Conservation (phyloP, 1,139 yeast genomes). For the Arxiozyma bovina region DNA sequence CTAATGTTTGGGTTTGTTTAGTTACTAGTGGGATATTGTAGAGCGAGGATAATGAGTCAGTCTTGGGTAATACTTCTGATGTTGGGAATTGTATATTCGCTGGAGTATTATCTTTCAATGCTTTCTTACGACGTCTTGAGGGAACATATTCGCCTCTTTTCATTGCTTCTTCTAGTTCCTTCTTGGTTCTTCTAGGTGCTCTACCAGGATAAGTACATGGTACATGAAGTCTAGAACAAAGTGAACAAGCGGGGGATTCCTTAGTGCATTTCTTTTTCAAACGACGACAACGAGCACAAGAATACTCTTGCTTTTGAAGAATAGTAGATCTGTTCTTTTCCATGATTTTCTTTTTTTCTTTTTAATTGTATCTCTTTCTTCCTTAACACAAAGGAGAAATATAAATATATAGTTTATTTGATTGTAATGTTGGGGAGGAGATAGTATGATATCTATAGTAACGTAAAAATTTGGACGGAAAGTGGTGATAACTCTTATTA, state of each 20-base stretch:
- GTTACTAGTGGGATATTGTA: not conserved
- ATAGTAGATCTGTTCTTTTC: not conserved
- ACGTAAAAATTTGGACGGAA: not conserved
- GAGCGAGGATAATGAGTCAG: not conserved
- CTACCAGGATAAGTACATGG: slow-evolving; percentile 39
- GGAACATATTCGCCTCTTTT: slow-evolving; percentile 20
- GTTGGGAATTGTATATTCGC: not conserved
- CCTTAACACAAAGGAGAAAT: too few species aligned
- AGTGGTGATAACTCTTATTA: not conserved
- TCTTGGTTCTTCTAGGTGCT: slow-evolving; percentile 36
- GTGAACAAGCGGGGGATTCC: slow-evolving; percentile 38
- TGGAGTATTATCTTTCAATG: not conserved
- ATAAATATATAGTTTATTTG: not conserved
- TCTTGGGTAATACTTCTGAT: not conserved
- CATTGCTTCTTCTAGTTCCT: slow-evolving; percentile 29
- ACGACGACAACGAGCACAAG: slow-evolving; percentile 38
- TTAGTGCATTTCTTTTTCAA: slow-evolving; percentile 45
- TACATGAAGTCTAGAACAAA: slow-evolving; percentile 36
- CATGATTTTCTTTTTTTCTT: too few species aligned
- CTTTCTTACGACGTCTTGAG: slow-evolving; percentile 1
- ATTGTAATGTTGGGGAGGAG: not conserved
- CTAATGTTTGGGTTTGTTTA: not conserved
- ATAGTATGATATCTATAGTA: too few species aligned
- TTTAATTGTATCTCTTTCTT: not conserved
- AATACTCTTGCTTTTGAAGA: slow-evolving; percentile 25